Percentiles rank a stretch among this genome's conserved stretches.
These are phyloP conservation scores for Mycena sp. DNA, from an alignment of 1,284 basidiomycete species.

Conservation along the genomic window DNA sequence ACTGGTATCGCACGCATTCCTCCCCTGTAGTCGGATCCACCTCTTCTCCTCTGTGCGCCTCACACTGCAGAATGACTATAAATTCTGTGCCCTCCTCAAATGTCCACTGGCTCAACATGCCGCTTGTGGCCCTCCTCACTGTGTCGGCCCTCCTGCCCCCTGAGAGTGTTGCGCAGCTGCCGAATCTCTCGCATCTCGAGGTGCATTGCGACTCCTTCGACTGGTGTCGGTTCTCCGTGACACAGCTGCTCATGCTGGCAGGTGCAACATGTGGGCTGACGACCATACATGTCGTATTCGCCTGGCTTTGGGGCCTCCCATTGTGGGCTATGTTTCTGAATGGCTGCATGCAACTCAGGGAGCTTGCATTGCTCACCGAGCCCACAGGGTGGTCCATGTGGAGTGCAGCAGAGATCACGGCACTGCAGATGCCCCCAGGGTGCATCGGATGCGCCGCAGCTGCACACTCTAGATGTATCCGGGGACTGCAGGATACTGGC, in stretches of 20 bases:
- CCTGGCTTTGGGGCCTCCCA: constrained; percentile 15
- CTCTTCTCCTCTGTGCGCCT: constrained; percentile 20
- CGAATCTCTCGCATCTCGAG: constrained; percentile 8
- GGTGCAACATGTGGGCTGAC: constrained; percentile 1
- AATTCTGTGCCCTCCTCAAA: constrained; percentile 11
- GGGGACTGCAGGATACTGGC: constrained; percentile 23
- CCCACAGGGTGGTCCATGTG: constrained; percentile 4
- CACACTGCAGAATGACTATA: constrained; percentile 5
- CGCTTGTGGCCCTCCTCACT: not conserved
- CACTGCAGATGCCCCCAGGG: too few relatives aligned
- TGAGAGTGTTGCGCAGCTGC: constrained; percentile 4
- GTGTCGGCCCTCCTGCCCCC: constrained; percentile 3
- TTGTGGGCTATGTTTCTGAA: constrained; percentile 25
- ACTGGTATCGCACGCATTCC: constrained; percentile 14
- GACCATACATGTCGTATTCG: constrained; percentile 6
- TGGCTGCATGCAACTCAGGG: constrained; percentile 1
- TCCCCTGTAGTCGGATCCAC: constrained; percentile 7
- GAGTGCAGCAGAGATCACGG: not conserved
- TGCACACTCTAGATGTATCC: constrained; percentile 9
- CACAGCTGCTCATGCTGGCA: not conserved
- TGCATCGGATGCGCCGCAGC: not conserved
- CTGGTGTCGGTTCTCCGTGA: constrained; percentile 16
- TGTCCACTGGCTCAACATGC: constrained; percentile 13
- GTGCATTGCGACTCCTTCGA: constrained; percentile 25
- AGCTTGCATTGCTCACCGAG: constrained; percentile 3